These are phyloP conservation scores for Setaria italica DNA, from an alignment of 202 grass and related monocot genomes.

Conservation along the genomic window DNA sequence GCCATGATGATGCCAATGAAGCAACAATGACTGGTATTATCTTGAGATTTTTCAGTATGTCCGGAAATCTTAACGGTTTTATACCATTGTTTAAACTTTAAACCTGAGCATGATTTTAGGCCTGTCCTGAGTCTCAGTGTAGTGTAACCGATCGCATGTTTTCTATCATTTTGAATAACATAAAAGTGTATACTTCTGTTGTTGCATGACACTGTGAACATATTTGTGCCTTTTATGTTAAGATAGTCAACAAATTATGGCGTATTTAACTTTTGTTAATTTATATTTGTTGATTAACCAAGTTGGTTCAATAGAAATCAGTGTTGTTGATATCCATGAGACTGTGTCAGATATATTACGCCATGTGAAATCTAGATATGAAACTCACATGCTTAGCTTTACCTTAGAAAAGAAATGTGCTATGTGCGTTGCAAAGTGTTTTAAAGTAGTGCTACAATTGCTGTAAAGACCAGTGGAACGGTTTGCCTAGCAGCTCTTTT, in stretches of 20 bases:
- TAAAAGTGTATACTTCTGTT: conserved; percentile 1
- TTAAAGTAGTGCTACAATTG: not conserved
- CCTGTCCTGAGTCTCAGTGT: not conserved
- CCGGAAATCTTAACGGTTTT: conserved; percentile 27
- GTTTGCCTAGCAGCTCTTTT: conserved; percentile 20
- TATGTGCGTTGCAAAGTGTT: not conserved
- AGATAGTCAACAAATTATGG: conserved; percentile 6
- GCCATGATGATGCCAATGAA: conserved; percentile 41
- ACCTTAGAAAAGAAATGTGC: conserved; percentile 33
- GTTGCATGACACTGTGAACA: conserved; percentile 27
- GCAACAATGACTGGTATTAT: conserved; percentile 35
- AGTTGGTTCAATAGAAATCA: conserved; percentile 7
- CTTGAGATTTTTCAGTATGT: conserved; percentile 38
- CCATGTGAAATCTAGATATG: conserved; percentile 18
- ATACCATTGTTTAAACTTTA: conserved; percentile 15
- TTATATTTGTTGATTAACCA: conserved; percentile 17
- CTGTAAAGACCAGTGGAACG: not conserved
- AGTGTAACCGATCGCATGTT: conserved; percentile 20
- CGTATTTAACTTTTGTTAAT: conserved; percentile 3
- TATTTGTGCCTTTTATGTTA: not conserved
- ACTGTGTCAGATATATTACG: conserved; percentile 1
- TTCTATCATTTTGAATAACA: conserved; percentile 30
- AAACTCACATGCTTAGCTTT: conserved; percentile 16
- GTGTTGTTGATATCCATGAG: conserved; percentile 1
- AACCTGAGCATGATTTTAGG: not conserved